These are phyloP conservation scores for Atkinsonella hypoxylon DNA, from an alignment of 2,329 filamentous ascomycete genomes.

Conservation along the genomic window DNA sequence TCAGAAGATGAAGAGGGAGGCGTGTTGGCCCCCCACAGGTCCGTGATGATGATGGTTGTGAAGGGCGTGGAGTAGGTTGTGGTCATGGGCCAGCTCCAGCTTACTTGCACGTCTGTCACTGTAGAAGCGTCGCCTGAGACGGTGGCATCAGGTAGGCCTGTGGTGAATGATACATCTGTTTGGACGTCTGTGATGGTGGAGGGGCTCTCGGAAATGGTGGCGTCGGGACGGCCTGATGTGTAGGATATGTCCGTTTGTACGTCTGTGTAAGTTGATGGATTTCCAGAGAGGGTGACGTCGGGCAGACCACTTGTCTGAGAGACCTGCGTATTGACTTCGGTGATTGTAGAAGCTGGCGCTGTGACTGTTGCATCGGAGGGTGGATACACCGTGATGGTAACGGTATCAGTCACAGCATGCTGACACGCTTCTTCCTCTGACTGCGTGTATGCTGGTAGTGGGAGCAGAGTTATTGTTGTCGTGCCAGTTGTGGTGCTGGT, in stretches of 20 bases:
- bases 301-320: conserved; percentile 12
- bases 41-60: conserved; percentile 18
- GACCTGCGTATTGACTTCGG: conserved; percentile 13
- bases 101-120: conserved; percentile 17
- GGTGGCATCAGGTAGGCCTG: conserved; percentile 20
- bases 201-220: conserved; percentile 18
- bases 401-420: conserved; percentile 5
- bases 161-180: conserved; percentile 17
- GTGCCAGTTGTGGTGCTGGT: conserved; percentile 13
- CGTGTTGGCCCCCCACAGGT: conserved; percentile 16
- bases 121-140: conserved; percentile 21
- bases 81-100: conserved; percentile 12
- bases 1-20: not conserved
- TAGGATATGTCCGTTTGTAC: conserved; percentile 12
- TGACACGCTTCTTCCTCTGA: conserved; percentile 12
- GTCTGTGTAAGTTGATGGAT: conserved; percentile 13
- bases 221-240: conserved; percentile 14
- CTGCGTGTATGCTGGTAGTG: conserved; percentile 14
- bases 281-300: conserved; percentile 18
- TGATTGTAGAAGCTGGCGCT: conserved; percentile 13
- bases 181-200: conserved; percentile 19
- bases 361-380: conserved; percentile 16
- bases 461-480: conserved; percentile 11
- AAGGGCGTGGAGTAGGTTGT: conserved; percentile 8
- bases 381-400: conserved; percentile 7